Conservation (phyloP, 352 stramenopile species). For the Pythium vanterpoolii region DNA sequence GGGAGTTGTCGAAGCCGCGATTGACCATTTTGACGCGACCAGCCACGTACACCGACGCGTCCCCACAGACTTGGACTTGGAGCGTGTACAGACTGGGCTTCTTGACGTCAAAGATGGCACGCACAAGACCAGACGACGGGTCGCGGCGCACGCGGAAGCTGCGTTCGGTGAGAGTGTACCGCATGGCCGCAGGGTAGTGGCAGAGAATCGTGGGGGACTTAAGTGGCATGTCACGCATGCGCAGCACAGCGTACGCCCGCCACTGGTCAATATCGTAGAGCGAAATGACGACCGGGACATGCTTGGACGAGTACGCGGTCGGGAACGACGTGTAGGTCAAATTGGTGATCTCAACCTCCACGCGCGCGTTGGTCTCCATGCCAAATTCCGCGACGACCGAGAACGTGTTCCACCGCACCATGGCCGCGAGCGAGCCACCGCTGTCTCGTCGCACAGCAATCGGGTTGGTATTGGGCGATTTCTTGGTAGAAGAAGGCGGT, state of each 20-base stretch:
- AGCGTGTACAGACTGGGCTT: conserved; percentile 57
- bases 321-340: conserved; percentile 23
- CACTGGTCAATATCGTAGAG: conserved; percentile 66
- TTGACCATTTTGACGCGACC: conserved; percentile 52
- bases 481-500: not conserved
- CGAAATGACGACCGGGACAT: conserved; percentile 48
- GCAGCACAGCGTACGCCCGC: conserved; percentile 53
- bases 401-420: conserved; percentile 62
- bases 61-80: conserved; percentile 53
- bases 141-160: conserved; percentile 7
- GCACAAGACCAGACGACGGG: not conserved
- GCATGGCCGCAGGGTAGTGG: conserved; percentile 51
- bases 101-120: conserved; percentile 33
- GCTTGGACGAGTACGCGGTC: conserved; percentile 3
- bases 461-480: not conserved
- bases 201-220: conserved; percentile 51
- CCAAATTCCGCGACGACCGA: conserved; percentile 52
- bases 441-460: not conserved
- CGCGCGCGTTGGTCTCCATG: conserved; percentile 43
- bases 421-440: conserved; percentile 13
- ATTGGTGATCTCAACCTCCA: conserved; percentile 41
- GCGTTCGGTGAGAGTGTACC: conserved; percentile 34
- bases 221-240: conserved; percentile 55
- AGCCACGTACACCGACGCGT: conserved; percentile 47
- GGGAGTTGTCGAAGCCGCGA: conserved; percentile 38